phyloP scores from a whole-genome alignment of 75 land plant species.

The Selaginella moellendorffii region DNA sequence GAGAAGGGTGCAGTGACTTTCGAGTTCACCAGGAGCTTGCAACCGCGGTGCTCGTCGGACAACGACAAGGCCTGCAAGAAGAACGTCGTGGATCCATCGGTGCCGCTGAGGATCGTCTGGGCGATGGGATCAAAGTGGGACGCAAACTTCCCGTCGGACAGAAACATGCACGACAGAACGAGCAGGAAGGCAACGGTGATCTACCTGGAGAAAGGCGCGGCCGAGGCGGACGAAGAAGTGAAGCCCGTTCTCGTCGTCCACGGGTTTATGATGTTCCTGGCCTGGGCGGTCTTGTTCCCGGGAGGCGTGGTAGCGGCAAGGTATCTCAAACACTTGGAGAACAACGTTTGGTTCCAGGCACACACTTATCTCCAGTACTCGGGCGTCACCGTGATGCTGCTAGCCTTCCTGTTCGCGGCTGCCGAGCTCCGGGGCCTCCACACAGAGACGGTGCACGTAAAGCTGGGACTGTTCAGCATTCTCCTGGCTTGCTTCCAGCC shows the following conservation, averaged over 20 bases:
- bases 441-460: constrained; percentile 55
- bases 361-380: constrained; percentile 90
- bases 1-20: constrained; percentile 86
- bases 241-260: constrained; percentile 83
- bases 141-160: constrained; percentile 48
- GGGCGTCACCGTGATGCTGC: constrained; percentile 63
- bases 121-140: constrained; percentile 88
- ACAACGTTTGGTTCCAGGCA: constrained; percentile 83
- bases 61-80: constrained; percentile 57
- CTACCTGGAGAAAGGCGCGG: constrained; percentile 69
- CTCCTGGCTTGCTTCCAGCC: constrained; percentile 58
- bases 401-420: constrained; percentile 88
- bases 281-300: constrained; percentile 92
- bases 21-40: constrained; percentile 76
- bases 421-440: constrained; percentile 80
- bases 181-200: constrained; percentile 59
- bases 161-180: constrained; percentile 71
- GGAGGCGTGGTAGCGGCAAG: constrained; percentile 88
- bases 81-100: constrained; percentile 85
- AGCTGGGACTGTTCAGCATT: constrained; percentile 67
- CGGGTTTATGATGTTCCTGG: constrained; percentile 99
- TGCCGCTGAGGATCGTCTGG: constrained; percentile 83
- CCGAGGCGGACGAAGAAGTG: constrained; percentile 86
- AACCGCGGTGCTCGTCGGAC: constrained; percentile 48
- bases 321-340: constrained; percentile 72